phyloP scores from a whole-genome alignment of 306 rosid species.

The Quercus suber region DNA sequence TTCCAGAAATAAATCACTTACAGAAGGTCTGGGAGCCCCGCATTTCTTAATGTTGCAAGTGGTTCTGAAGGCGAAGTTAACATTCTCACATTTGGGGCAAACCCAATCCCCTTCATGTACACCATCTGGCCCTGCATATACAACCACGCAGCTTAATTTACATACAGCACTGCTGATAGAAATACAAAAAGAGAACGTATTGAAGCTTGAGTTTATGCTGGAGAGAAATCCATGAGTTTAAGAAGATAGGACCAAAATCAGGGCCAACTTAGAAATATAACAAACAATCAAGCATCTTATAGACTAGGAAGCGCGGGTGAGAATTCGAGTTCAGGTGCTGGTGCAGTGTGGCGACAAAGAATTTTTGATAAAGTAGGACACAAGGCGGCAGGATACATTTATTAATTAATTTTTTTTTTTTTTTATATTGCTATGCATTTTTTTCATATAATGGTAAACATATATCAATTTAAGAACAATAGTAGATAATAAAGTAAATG shows the following conservation, averaged over 20 bases:
- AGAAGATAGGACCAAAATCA: not conserved
- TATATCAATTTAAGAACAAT: too few relatives aligned
- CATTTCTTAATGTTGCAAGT: slow-evolving; percentile 56
- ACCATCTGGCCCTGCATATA: slow-evolving; percentile 41
- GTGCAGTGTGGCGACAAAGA: too few relatives aligned
- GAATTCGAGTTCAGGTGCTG: too few relatives aligned
- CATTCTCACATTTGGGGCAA: slow-evolving; percentile 45
- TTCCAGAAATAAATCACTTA: slow-evolving; percentile 21
- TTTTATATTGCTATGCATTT: too few relatives aligned
- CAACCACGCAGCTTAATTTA: not conserved
- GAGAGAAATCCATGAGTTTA: not conserved
- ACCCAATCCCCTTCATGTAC: slow-evolving; percentile 46
- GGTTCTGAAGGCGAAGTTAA: slow-evolving; percentile 56
- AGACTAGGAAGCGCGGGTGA: not conserved
- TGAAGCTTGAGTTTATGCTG: not conserved
- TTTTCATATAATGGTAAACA: too few relatives aligned
- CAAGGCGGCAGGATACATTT: too few relatives aligned
- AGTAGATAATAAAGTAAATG: too few relatives aligned
- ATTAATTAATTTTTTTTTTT: too few relatives aligned
- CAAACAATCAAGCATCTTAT: not conserved
- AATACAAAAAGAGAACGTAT: not conserved
- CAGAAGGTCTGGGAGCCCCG: slow-evolving; percentile 44
- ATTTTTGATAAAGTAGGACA: too few relatives aligned
- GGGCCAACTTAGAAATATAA: not conserved
- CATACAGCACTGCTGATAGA: not conserved